Conservation (phyloP, 192 early-diverging fungal species). For the Linderina pennispora region DNA sequence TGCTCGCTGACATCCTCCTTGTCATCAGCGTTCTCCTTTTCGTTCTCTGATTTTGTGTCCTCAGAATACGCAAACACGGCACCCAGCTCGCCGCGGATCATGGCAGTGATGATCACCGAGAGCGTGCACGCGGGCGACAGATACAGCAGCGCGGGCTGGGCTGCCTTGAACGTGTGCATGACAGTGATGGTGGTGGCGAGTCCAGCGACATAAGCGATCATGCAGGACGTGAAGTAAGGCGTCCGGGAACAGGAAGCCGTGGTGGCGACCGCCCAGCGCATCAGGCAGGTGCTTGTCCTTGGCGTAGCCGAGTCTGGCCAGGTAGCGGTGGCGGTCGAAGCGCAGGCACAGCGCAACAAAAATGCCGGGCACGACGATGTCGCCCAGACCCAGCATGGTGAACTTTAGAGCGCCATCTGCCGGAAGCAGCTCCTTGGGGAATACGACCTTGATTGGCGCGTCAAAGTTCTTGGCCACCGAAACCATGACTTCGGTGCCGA, state of each 20-base stretch:
- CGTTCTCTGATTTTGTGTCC: slow-evolving; percentile 43
- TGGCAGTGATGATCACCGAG: slow-evolving; percentile 63
- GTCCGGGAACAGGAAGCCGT: slow-evolving; percentile 59
- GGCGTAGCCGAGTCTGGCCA: slow-evolving; percentile 50
- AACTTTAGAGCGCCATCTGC: slow-evolving; percentile 49
- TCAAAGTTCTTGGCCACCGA: slow-evolving; percentile 95
- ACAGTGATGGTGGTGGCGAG: slow-evolving; percentile 84
- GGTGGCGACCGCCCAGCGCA: slow-evolving; percentile 23
- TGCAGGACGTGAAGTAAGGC: slow-evolving; percentile 84
- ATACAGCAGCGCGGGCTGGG: slow-evolving; percentile 95
- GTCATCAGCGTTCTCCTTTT: slow-evolving; percentile 31
- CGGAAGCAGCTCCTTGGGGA: slow-evolving; percentile 59
- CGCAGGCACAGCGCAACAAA: slow-evolving; percentile 87
- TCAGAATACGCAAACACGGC: slow-evolving; percentile 64
- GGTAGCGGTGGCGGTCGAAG: slow-evolving; percentile 77
- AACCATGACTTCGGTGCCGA: slow-evolving; percentile 98
- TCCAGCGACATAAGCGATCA: slow-evolving; percentile 75
- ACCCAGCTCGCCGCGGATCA: slow-evolving; percentile 60
- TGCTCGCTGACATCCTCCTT: slow-evolving; percentile 3
- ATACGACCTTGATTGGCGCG: slow-evolving; percentile 93
- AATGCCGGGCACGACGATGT: slow-evolving; percentile 95
- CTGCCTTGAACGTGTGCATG: slow-evolving; percentile 94
- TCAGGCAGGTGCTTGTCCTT: slow-evolving; percentile 44
- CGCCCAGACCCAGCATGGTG: slow-evolving; percentile 93
- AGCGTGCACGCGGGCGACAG: slow-evolving; percentile 95